Evolutionary conservation across 2,329 filamentous ascomycete genomes (phyloP).

Genomic region (Venturia oleaginea): DNA sequence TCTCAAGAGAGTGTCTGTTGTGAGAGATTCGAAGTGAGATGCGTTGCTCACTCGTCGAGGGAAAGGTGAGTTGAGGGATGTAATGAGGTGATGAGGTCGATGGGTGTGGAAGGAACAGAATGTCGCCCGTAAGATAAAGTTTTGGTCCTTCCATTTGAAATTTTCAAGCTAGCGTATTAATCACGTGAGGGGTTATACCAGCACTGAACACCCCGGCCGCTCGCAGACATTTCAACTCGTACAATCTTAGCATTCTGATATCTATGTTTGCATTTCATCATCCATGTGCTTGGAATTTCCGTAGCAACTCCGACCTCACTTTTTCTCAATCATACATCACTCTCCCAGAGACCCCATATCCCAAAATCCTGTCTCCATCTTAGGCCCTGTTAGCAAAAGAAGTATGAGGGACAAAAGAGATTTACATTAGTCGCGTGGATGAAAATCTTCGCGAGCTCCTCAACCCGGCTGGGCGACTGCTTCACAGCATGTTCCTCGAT

Average conservation of each 20-base stretch:
- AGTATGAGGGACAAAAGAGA: conserved; percentile 7
- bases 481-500: conserved; percentile 66
- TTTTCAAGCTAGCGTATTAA: neutral
- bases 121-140: neutral
- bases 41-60: neutral
- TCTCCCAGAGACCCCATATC: conserved; percentile 47
- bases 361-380: conserved; percentile 71
- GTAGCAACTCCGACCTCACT: neutral
- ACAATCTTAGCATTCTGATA: neutral
- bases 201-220: neutral
- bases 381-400: neutral
- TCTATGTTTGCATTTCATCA: neutral
- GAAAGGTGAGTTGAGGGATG: conserved; percentile 16
- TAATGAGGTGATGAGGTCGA: conserved; percentile 18
- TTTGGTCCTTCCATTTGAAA: neutral
- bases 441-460: conserved; percentile 77
- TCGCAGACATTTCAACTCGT: neutral
- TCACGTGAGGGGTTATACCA: neutral
- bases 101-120: conserved; percentile 3
- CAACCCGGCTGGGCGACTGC: conserved; percentile 65
- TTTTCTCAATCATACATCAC: neutral
- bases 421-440: conserved; percentile 74
- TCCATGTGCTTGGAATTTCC: neutral
- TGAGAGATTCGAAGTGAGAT: conserved; percentile 9
- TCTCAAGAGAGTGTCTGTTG: neutral